A percentile compares a stretch with the other conserved stretches of the same genome.
Evolutionary conservation across 140 eudicot species (phyloP).

Genomic region (Cichorium intybus): DNA sequence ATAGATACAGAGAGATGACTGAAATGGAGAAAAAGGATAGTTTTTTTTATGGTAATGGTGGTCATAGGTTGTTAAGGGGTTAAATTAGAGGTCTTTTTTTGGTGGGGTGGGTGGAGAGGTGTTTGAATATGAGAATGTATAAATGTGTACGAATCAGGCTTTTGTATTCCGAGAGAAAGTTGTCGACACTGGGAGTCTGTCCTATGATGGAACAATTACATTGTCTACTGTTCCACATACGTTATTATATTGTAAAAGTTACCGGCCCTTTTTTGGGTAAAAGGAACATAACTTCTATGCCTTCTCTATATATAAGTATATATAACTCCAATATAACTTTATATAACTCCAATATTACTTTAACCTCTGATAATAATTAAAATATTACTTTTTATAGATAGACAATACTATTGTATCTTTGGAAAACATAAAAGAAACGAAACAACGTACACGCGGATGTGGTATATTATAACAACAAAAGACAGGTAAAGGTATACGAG

Average conservation of each 20-base stretch:
- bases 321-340: background rate
- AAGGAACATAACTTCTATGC: background rate
- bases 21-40: background rate
- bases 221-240: background rate
- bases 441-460: no score
- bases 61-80: constrained; percentile 25
- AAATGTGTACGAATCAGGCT: constrained; percentile 30
- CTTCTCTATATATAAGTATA: background rate
- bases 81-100: constrained; percentile 6
- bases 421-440: background rate
- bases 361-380: background rate
- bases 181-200: constrained; percentile 28
- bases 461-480: no score
- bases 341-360: background rate
- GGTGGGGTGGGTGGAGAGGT: constrained; percentile 24
- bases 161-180: constrained; percentile 17
- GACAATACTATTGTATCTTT: no score
- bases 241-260: constrained; percentile 9
- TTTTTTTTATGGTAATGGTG: constrained; percentile 15
- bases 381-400: background rate
- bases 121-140: constrained; percentile 21
- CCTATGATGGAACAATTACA: constrained; percentile 16
- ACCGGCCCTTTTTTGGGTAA: constrained; percentile 25
- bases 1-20: constrained; percentile 9
- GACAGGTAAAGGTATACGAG: no score